Percentiles rank a stretch among this genome's conserved stretches.
phyloP scores from a whole-genome alignment of 2,329 filamentous ascomycete genomes.

The Cercospora citrullina region DNA sequence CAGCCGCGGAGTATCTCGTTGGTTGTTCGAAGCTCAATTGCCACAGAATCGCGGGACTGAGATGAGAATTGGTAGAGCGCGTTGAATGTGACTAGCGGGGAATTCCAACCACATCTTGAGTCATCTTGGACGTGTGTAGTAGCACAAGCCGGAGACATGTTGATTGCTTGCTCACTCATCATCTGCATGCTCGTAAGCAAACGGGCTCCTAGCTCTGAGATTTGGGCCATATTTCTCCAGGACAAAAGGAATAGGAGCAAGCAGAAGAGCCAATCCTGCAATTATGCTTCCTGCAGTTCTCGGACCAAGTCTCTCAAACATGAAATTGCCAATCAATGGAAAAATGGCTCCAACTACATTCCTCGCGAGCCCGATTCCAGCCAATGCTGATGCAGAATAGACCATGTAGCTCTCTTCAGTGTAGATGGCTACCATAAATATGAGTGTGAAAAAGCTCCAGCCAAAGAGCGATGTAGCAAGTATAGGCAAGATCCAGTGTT shows the following conservation, averaged over 20 bases:
- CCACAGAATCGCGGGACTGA: background rate
- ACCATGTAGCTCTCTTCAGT: conserved; percentile 53
- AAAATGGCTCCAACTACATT: conserved; percentile 44
- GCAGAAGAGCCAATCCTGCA: conserved; percentile 39
- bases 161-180: conserved; percentile 25
- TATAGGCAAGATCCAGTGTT: conserved; percentile 46
- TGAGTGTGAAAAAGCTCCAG: conserved; percentile 53
- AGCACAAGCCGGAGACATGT: background rate
- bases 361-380: conserved; percentile 44
- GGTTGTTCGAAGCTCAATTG: background rate
- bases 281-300: conserved; percentile 45
- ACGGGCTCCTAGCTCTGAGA: conserved; percentile 42
- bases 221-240: conserved; percentile 39
- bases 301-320: conserved; percentile 41
- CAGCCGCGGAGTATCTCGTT: background rate
- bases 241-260: conserved; percentile 31
- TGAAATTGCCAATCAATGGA: conserved; percentile 44
- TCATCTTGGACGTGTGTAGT: background rate
- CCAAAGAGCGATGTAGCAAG: conserved; percentile 53
- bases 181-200: conserved; percentile 42
- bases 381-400: conserved; percentile 45
- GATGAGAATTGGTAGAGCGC: background rate
- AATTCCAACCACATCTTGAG: background rate
- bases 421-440: conserved; percentile 53
- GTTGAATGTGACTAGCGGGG: background rate